These are phyloP conservation scores for Platismatia glauca DNA, from an alignment of 495 filamentous ascomycete genomes.

Conservation along the genomic window DNA sequence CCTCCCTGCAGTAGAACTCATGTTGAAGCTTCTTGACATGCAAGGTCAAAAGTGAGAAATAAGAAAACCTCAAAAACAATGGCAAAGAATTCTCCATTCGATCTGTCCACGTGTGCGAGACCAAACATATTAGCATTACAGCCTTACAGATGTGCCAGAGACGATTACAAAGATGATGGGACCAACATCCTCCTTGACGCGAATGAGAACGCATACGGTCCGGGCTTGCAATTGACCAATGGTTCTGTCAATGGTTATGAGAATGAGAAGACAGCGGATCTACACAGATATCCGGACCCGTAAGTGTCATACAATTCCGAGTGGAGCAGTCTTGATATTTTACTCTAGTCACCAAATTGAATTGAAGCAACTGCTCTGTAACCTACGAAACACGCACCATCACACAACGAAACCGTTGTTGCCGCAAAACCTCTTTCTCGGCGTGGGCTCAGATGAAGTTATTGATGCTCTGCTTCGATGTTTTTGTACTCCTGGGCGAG, in stretches of 20 bases:
- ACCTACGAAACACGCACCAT: slow-evolving; percentile 74
- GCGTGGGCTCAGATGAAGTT: slow-evolving; percentile 91
- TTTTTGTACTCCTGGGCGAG: slow-evolving; percentile 80
- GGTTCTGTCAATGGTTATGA: slow-evolving; percentile 29
- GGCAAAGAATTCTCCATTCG: slow-evolving; percentile 43
- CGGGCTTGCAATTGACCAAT: slow-evolving; percentile 47
- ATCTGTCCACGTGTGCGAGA: slow-evolving; percentile 71
- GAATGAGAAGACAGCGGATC: slow-evolving; percentile 33
- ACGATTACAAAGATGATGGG: slow-evolving; percentile 98
- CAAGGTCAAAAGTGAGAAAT: background rate
- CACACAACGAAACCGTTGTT: slow-evolving; percentile 68
- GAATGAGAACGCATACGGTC: slow-evolving; percentile 95
- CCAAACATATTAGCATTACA: slow-evolving; percentile 74
- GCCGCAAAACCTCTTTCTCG: slow-evolving; percentile 82
- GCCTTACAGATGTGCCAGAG: slow-evolving; percentile 77
- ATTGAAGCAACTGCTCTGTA: slow-evolving; percentile 79
- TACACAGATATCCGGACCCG: slow-evolving; percentile 89
- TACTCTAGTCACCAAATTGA: slow-evolving; percentile 61
- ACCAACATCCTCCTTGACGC: slow-evolving; percentile 94
- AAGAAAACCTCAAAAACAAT: background rate
- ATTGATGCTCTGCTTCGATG: slow-evolving; percentile 88
- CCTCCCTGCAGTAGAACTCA: background rate
- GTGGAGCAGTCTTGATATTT: background rate
- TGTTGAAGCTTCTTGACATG: background rate
- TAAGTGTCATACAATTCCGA: slow-evolving; percentile 30